Conservation (phyloP, 2,329 filamentous ascomycete genomes). For the Aspergillus brasiliensis region DNA sequence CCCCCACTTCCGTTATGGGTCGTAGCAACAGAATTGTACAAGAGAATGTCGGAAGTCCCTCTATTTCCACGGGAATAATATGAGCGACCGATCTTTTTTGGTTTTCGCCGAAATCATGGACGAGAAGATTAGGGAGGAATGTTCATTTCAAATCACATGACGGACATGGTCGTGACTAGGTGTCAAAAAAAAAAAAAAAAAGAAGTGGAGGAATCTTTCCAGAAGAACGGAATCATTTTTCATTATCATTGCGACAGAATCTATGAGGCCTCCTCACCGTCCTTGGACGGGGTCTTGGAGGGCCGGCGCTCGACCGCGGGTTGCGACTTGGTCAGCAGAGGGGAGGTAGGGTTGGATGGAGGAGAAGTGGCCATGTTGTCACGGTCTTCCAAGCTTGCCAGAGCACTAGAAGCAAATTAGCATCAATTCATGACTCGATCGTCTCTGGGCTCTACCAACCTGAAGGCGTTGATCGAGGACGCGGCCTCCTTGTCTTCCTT, state of each 20-base stretch:
- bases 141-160: constrained; percentile 22
- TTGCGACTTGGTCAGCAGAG: constrained; percentile 49
- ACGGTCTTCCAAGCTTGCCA: constrained; percentile 50
- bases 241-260: constrained; percentile 42
- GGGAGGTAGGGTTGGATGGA: constrained; percentile 51
- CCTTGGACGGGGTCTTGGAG: constrained; percentile 48
- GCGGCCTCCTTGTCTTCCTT: constrained; percentile 64
- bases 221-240: constrained; percentile 38
- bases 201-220: constrained; percentile 34
- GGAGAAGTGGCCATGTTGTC: constrained; percentile 52
- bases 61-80: constrained; percentile 16
- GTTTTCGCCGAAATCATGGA: constrained; percentile 21
- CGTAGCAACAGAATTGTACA: constrained; percentile 24
- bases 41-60: constrained; percentile 20
- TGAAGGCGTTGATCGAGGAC: constrained; percentile 86
- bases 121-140: constrained; percentile 27
- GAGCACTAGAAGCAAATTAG: constrained; percentile 40
- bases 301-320: constrained; percentile 47
- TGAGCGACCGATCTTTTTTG: constrained; percentile 19
- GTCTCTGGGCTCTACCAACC: constrained; percentile 60
- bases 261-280: constrained; percentile 44
- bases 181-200: constrained; percentile 17
- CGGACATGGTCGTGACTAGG: constrained; percentile 17
- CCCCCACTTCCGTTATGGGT: constrained; percentile 12
- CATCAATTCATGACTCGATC: neutral